Evolutionary conservation across 179 eudicot species (phyloP).

Genomic region (Corrigiola litoralis): DNA sequence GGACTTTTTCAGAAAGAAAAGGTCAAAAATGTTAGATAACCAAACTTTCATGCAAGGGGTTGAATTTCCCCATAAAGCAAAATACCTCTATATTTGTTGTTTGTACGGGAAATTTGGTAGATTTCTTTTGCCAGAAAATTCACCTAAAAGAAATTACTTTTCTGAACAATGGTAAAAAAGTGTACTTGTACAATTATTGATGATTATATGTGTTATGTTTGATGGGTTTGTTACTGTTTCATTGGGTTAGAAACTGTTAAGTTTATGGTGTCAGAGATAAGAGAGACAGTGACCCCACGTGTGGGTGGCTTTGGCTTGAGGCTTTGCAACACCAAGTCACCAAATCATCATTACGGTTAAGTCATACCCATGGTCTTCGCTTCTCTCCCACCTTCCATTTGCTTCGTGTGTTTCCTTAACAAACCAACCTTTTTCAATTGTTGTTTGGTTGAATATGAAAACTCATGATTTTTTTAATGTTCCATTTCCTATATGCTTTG

Average conservation of each 20-base stretch:
- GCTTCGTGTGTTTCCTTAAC: background rate
- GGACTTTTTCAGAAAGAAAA: constrained; percentile 12
- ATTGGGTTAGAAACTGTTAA: constrained; percentile 14
- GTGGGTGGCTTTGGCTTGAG: too few relatives aligned
- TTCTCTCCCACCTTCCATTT: background rate
- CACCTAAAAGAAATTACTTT: background rate
- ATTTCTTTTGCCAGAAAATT: too few relatives aligned
- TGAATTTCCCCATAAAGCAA: background rate
- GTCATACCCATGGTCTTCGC: background rate
- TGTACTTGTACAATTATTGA: background rate
- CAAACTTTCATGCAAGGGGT: background rate
- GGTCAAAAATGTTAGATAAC: constrained; percentile 10
- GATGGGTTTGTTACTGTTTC: constrained; percentile 28
- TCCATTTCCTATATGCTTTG: too few relatives aligned
- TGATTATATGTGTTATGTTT: background rate
- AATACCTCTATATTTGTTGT: constrained; percentile 11
- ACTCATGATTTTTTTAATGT: too few relatives aligned
- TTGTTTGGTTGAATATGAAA: too few relatives aligned
- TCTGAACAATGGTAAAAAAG: background rate
- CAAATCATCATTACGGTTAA: constrained; percentile 11
- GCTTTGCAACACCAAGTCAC: background rate
- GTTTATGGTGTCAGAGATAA: constrained; percentile 6
- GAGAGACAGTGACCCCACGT: constrained; percentile 16
- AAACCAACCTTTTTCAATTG: too few relatives aligned
- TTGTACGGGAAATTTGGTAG: background rate